Evolutionary conservation across 164 flowering plant species (phyloP), one percentile per base, ranked within the genome.

Genomic region (Vitis amurensis): DNA sequence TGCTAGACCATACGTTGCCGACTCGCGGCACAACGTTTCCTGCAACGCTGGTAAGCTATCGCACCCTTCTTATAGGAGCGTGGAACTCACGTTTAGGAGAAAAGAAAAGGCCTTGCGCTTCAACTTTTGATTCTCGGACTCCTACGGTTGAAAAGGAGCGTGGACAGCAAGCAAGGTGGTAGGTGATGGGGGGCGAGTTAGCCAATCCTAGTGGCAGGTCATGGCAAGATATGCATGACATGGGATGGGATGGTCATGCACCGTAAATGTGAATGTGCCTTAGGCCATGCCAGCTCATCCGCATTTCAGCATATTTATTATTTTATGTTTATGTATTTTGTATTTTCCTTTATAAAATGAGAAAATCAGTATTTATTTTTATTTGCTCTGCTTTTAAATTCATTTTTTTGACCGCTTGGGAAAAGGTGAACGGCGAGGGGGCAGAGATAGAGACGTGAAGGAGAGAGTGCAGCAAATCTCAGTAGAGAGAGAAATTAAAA

Each of bases 341-440:
- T 37, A 31, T 44, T 37, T 61, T 3, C 6, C 44, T 37, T 37
- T 37, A 37, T 4, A 37, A 37, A 37, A 23, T 19, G 27, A 0
- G 11, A 27, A 15, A 15, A 4, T 62, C n/a, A 9, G 15, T 61
- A 5, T 62, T 13, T 62, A 15, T 62, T 44, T 62, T 62, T 44
- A 44, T 44, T 62, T 62, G 47, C 5, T 23, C 65, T 19, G 12
- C 9, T 52, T 64, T 68, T 70, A 59, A 76, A 50, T 67, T 64
- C 78, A 61, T 37, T 37, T 37, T 74, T 81, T 82, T 84, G 87
- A 86, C 86, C 74, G 79, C 79, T 76, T 77, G 47, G 79, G 68
- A 64, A 77, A 77, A 64, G 62, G 76, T 44, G 74, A 66, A 61
- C 15, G 63, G n/a, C 50, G 74, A 16, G 11, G 12, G n/a, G 17